Base-by-base conservation (phyloP, 768 basidiomycete genomes). In the Astraeus odoratus region DNA sequence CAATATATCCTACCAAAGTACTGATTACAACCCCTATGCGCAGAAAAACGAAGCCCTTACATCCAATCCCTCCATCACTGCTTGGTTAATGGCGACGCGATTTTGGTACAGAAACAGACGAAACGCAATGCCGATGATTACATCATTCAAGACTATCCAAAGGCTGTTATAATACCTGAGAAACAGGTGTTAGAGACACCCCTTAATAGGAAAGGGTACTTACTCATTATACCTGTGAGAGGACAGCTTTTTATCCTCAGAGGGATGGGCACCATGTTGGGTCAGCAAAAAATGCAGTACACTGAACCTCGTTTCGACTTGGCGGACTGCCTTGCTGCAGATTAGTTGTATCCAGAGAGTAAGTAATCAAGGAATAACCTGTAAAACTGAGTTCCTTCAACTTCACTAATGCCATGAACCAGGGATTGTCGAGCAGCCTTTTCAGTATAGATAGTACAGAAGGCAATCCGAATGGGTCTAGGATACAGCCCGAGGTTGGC, bases 101-200 rank as follows among this genome's bases (percentile, higher is more conserved):
- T 91, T 85, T 42, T 89, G 83, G 42, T 71, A 74, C 1, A 96
- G 56, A 56, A 92, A 80, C 1, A 79, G 64, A 1, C 86, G 81
- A 24, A 87, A 67, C 0, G 84, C 83, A 33, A 77, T 63, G 1
- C 95, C 95, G 23, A 96, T 72, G 22, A 91, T 91, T 22, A 93
- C 61, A 57, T 98, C 95, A 63, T 97, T 97, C 53, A 91, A 60
- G 23, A 93, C 76, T 2, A 95, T 70, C 95, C 95, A 98, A 2
- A 95, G 72, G 24, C 78, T 81, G 57, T 94, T 96, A 69, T 89
- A 94, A 60, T 95, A 93, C 42, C 89, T 93, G 42, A 19, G 33
- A 23, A 37, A 13, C 47, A 16, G 25, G 46, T 37, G 50, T 2
- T n/a, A n/a, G 13, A 18, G 27, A 34, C 29, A 18, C n/a, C 5